Conservation (phyloP, 352 stramenopile genomes). For the Phytophthora syringae region DNA sequence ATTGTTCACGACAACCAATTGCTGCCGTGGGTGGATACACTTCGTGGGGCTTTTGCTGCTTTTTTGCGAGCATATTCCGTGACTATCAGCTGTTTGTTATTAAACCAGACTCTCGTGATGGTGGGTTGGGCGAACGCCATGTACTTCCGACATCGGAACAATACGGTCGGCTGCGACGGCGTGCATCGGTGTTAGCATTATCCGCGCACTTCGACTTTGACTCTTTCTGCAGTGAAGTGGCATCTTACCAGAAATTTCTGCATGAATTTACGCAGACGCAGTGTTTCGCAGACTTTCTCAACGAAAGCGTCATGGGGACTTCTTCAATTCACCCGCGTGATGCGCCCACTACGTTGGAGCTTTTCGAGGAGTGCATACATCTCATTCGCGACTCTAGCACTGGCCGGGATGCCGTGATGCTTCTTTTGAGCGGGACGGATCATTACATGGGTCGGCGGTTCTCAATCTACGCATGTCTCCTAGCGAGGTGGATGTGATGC, state of each 20-base stretch:
- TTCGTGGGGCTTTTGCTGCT: slow-evolving; percentile 63
- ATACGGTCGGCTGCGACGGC: slow-evolving; percentile 36
- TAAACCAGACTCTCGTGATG: slow-evolving; percentile 5
- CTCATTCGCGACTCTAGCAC: slow-evolving; percentile 51
- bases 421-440: slow-evolving; percentile 67
- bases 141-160: slow-evolving; percentile 31
- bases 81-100: slow-evolving; percentile 59
- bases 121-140: slow-evolving; percentile 11
- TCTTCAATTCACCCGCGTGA: slow-evolving; percentile 34
- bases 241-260: slow-evolving; percentile 40
- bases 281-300: slow-evolving; percentile 67
- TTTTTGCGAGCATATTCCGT: slow-evolving; percentile 73
- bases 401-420: slow-evolving; percentile 39
- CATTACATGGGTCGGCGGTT: slow-evolving; percentile 39
- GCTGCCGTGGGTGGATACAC: slow-evolving; percentile 64
- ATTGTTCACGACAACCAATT: slow-evolving; percentile 49
- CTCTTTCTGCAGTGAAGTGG: slow-evolving; percentile 43
- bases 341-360: slow-evolving; percentile 41
- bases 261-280: slow-evolving; percentile 68
- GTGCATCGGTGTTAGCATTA: slow-evolving; percentile 56
- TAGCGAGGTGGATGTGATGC: background rate
- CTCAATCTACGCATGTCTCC: slow-evolving; percentile 35
- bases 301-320: slow-evolving; percentile 61
- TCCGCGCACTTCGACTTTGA: slow-evolving; percentile 61
- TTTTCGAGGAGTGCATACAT: slow-evolving; percentile 74